These are phyloP conservation scores for Saussurea involucrata DNA, from an alignment of 129 eudicot genomes.

Conservation along the genomic window DNA sequence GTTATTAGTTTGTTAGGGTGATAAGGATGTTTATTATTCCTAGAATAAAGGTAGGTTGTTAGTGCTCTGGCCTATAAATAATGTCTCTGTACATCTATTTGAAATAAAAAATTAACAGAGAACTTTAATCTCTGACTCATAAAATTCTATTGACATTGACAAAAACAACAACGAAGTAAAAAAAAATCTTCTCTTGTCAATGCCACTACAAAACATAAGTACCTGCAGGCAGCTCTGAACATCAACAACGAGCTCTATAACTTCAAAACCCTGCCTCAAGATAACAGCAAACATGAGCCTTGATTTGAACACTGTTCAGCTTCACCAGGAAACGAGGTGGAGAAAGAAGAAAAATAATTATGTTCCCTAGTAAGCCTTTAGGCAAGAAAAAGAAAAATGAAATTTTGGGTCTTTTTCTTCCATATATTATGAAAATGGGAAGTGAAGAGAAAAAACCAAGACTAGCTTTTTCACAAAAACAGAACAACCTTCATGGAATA, in stretches of 20 bases:
- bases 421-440: background rate
- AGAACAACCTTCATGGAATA: background rate
- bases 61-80: no score
- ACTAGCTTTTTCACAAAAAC: background rate
- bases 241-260: constrained; percentile 83
- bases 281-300: constrained; percentile 4
- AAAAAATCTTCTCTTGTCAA: background rate
- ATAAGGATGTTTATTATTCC: no score
- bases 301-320: background rate
- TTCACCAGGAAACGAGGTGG: background rate
- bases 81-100: no score
- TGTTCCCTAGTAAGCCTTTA: background rate
- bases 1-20: no score
- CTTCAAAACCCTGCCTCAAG: constrained; percentile 71
- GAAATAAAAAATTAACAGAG: no score
- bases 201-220: constrained; percentile 9
- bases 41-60: no score
- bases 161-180: background rate
- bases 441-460: background rate
- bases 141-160: no score
- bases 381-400: background rate
- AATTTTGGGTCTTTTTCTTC: background rate
- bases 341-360: background rate
- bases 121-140: no score
- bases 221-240: constrained; percentile 92